Percentiles rank a stretch among this genome's conserved stretches.
Conservation (phyloP, 1,284 basidiomycete genomes). For the Takashimella tepidaria region DNA sequence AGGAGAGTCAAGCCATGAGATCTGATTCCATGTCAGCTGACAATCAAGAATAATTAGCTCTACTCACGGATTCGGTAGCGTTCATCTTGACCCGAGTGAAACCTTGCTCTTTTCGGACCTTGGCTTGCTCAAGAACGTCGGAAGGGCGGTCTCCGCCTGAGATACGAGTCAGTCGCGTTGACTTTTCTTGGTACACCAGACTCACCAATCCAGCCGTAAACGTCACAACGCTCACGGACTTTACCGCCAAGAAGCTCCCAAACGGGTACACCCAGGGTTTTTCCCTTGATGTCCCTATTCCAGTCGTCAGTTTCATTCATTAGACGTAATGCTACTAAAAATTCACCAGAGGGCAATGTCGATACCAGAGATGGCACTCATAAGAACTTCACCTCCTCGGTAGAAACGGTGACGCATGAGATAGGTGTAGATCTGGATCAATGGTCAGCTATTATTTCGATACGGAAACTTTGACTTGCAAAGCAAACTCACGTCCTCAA, state of each 20-base stretch:
- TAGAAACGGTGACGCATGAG: conserved; percentile 66
- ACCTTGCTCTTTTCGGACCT: conserved; percentile 60
- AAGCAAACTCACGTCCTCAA: conserved; percentile 57
- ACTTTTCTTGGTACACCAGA: too few relatives aligned
- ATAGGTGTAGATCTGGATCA: conserved; percentile 53
- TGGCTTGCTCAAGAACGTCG: conserved; percentile 60
- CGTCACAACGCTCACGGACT: conserved; percentile 49
- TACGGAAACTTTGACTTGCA: background rate
- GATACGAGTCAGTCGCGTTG: background rate
- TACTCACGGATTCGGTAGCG: conserved; percentile 48
- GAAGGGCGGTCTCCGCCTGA: conserved; percentile 59
- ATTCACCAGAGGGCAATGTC: conserved; percentile 54
- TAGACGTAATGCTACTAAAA: conserved; percentile 33
- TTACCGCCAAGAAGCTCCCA: conserved; percentile 71
- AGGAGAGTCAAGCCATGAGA: conserved; percentile 53
- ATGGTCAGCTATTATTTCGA: too few relatives aligned
- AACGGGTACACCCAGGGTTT: conserved; percentile 66
- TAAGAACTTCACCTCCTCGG: conserved; percentile 54
- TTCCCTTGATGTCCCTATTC: conserved; percentile 67
- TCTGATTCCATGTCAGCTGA: conserved; percentile 31
- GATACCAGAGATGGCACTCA: conserved; percentile 45
- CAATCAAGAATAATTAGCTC: conserved; percentile 40
- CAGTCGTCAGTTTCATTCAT: too few relatives aligned
- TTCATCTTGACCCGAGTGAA: conserved; percentile 74
- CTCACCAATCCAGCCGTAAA: conserved; percentile 45